These are phyloP conservation scores for Elymus sibiricus DNA, from an alignment of 176 grass and related monocot genomes.

Conservation along the genomic window DNA sequence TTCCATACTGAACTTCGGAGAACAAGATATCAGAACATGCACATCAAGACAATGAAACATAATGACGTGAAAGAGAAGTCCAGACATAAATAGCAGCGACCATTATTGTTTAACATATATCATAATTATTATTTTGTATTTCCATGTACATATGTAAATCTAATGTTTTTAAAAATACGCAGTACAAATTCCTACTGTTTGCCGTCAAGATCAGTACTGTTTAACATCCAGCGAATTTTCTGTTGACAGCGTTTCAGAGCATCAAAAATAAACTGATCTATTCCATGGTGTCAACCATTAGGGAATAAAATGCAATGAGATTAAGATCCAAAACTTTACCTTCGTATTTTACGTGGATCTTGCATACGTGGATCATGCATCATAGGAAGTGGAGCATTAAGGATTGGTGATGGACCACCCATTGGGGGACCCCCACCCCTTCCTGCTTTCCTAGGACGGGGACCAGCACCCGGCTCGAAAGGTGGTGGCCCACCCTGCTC, in stretches of 20 bases:
- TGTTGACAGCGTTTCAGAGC: not conserved
- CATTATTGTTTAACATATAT: not conserved
- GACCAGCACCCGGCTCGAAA: slow-evolving; percentile 45
- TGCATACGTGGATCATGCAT: slow-evolving; percentile 80
- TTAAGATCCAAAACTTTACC: slow-evolving; percentile 39
- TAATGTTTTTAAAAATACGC: not conserved
- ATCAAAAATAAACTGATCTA: not conserved
- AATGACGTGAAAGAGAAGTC: not conserved
- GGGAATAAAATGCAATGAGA: not conserved
- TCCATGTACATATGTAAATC: not conserved
- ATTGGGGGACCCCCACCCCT: slow-evolving; percentile 45
- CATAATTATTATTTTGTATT: too few relatives aligned
- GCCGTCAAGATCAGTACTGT: not conserved
- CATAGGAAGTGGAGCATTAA: slow-evolving; percentile 46
- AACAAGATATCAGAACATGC: not conserved
- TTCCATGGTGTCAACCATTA: not conserved
- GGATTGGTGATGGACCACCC: slow-evolving; percentile 43
- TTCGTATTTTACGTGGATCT: slow-evolving; percentile 91
- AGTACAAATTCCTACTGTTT: not conserved
- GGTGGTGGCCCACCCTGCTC: slow-evolving; percentile 75
- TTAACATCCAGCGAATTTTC: not conserved
- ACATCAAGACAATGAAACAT: slow-evolving; percentile 4
- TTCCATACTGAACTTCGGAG: not conserved
- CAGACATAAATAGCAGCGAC: slow-evolving; percentile 6
- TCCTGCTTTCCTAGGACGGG: slow-evolving; percentile 55